Evolutionary conservation across 495 filamentous ascomycete genomes (phyloP), one percentile per base, ranked within the genome.

Genomic region (Tuber calosporum): DNA sequence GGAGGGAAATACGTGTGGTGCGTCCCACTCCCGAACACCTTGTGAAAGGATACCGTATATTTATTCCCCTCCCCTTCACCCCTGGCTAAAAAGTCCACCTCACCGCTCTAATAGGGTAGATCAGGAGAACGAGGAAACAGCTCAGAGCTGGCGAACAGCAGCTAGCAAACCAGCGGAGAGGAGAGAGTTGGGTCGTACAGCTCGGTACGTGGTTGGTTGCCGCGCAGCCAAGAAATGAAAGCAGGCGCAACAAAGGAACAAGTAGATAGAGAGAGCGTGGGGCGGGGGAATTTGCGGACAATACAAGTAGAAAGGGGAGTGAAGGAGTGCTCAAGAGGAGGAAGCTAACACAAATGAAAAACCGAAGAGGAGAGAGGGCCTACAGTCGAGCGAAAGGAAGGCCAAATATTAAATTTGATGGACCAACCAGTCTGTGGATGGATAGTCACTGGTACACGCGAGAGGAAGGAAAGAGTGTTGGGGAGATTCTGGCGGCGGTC

Each of bases 1-100:
- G 43, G 68, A 48, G 36, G 42, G 53, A 36, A 73, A 76, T 72
- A 74, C 38, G 38, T 48, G 48, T 70, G 67, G 53, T 67, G 66
- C 39, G n/a, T 62, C 26, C 53, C 53, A 62, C 53, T 30, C 53
- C 53, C n/a, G 53, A 62, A 17, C 53, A 30, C 53, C 53, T 13
- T 62, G 11, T 30, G 53, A 62, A 62, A 62, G 53, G n/a, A 30
- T 53, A n/a, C n/a, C n/a, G n/a, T n/a, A 62, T 62, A 62, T 62
- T 62, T 30, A 13, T 30, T 62, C 13, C 26, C 53, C 53, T 13
- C 45, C 45, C 45, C 22, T 62, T 62, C n/a, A 15, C 53, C 26
- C 53, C 53, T 62, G 53, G n/a, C 53, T 9, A 30, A 62, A 58
- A 30, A 17, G 53, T 62, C 53, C 53, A 62, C 53, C 53, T 62